Conservation (phyloP, 2,329 filamentous ascomycete genomes). For the Ceratocystis alfenasii region DNA sequence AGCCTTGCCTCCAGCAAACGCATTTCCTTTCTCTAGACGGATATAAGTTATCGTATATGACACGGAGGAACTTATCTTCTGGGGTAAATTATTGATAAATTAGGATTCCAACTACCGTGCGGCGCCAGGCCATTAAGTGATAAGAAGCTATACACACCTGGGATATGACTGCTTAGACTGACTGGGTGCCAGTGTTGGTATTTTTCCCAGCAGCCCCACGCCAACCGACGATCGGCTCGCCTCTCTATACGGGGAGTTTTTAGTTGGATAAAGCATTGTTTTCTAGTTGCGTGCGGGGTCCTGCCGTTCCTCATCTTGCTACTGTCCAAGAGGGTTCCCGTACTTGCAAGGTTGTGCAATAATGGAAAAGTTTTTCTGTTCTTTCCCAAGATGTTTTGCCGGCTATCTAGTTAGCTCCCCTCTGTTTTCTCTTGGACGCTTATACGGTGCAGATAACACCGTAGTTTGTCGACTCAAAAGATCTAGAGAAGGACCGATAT, state of each 20-base stretch:
- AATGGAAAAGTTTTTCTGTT: background rate
- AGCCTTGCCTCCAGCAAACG: too few species aligned
- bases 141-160: background rate
- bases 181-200: background rate
- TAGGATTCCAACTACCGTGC: background rate
- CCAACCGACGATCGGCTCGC: background rate
- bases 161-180: background rate
- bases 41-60: too few species aligned
- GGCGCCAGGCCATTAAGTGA: background rate
- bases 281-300: background rate
- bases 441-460: background rate
- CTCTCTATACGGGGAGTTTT: background rate
- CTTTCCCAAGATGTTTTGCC: background rate
- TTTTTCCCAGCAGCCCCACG: background rate
- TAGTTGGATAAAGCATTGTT: background rate
- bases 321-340: background rate
- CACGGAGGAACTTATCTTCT: too few species aligned
- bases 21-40: too few species aligned
- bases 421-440: background rate
- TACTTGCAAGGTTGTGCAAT: background rate
- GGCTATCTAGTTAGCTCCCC: background rate
- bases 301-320: background rate
- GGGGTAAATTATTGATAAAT: too few species aligned
- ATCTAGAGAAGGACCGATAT: background rate
- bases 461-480: background rate